Evolutionary conservation across 2,329 filamentous ascomycete genomes (phyloP).

Genomic region (Cadophora malorum): DNA sequence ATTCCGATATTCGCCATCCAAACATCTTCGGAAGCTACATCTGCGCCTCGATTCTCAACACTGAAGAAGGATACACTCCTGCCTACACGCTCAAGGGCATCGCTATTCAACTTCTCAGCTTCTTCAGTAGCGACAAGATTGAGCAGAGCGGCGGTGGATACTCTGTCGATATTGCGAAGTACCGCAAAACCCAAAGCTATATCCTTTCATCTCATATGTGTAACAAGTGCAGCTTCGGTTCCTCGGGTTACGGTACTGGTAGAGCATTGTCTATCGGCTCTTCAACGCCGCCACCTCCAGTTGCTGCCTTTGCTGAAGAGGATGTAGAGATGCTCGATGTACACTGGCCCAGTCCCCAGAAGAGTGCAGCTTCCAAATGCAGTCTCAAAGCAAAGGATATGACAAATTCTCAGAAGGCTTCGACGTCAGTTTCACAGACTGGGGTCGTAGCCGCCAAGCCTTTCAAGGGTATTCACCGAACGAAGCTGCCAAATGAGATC

Average conservation of each 20-base stretch:
- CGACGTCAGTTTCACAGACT: conserved; percentile 1
- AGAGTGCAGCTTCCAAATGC: neutral
- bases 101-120: conserved; percentile 58
- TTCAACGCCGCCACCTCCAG: conserved; percentile 1
- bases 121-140: conserved; percentile 55
- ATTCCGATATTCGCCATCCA: conserved; percentile 52
- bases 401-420: neutral
- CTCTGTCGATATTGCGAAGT: conserved; percentile 41
- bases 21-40: conserved; percentile 54
- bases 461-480: conserved; percentile 18
- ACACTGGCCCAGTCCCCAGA: conserved; percentile 6
- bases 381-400: neutral
- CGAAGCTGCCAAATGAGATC: conserved; percentile 50
- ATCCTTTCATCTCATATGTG: conserved; percentile 30
- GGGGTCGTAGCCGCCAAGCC: neutral
- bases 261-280: neutral
- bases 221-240: conserved; percentile 36
- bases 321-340: neutral
- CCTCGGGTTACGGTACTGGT: neutral
- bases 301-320: neutral
- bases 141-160: conserved; percentile 48
- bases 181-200: conserved; percentile 27
- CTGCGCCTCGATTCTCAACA: conserved; percentile 55
- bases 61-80: conserved; percentile 52
- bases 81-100: conserved; percentile 58